Percentiles rank a stretch among this genome's conserved stretches.
phyloP scores from a whole-genome alignment of 441 rosid genomes.

The Corymbia calophylla region DNA sequence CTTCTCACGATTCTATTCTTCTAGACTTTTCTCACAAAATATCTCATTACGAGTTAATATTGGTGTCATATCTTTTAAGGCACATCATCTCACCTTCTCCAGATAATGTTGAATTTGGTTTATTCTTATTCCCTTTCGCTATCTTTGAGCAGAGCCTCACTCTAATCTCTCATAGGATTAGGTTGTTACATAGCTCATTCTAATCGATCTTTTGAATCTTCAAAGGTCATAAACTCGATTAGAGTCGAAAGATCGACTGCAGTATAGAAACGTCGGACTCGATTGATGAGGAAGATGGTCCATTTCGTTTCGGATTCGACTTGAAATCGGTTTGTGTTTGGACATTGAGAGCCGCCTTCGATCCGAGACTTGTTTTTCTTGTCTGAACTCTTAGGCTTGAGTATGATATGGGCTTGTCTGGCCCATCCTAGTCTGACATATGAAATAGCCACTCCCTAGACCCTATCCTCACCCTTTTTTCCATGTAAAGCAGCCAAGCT shows the following conservation, averaged over 20 bases:
- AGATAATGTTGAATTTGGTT: too few species aligned
- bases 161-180: too few species aligned
- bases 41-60: too few species aligned
- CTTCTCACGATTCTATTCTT: too few species aligned
- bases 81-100: too few species aligned
- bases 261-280: not conserved
- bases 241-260: not conserved
- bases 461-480: not conserved
- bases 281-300: not conserved
- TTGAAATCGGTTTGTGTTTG: not conserved
- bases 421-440: not conserved
- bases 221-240: not conserved
- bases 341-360: not conserved
- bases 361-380: not conserved
- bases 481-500: not conserved
- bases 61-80: too few species aligned
- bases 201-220: not conserved
- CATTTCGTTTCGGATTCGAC: not conserved
- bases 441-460: not conserved
- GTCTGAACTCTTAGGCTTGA: not conserved
- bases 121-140: too few species aligned
- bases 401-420: not conserved
- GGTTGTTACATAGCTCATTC: not conserved
- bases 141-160: too few species aligned
- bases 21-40: too few species aligned